These are phyloP conservation scores for Botrytis fragariae DNA, from an alignment of 2,329 filamentous ascomycete species.

Conservation along the genomic window DNA sequence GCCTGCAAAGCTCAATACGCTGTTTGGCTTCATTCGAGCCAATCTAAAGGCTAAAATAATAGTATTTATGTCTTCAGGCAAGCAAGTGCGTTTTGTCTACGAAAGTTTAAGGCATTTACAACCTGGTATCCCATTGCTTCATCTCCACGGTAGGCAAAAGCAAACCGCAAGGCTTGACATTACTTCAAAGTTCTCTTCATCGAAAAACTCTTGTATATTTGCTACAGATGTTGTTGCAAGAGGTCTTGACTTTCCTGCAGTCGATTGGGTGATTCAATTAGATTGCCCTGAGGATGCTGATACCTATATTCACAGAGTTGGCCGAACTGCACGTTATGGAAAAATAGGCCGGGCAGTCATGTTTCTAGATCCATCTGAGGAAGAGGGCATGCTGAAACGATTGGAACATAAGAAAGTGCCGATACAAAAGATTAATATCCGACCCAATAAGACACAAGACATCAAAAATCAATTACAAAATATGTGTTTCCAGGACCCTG, in stretches of 20 bases:
- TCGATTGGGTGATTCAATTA: conserved; percentile 99
- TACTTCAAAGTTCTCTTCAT: conserved; percentile 74
- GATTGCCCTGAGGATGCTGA: conserved; percentile 96
- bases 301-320: conserved; percentile 96
- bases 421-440: conserved; percentile 80
- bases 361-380: conserved; percentile 89
- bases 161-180: conserved; percentile 86
- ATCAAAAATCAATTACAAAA: conserved; percentile 85
- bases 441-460: conserved; percentile 82
- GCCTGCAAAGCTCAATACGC: conserved; percentile 82
- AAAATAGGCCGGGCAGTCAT: conserved; percentile 82
- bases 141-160: conserved; percentile 92
- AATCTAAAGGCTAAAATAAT: conserved; percentile 94
- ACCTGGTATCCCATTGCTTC: conserved; percentile 87
- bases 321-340: conserved; percentile 90
- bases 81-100: conserved; percentile 94
- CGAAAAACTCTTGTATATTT: conserved; percentile 85
- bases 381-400: conserved; percentile 82
- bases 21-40: conserved; percentile 88
- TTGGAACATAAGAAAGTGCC: conserved; percentile 88
- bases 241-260: conserved; percentile 91
- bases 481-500: conserved; percentile 92
- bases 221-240: conserved; percentile 93
- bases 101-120: conserved; percentile 91
- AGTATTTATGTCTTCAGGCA: conserved; percentile 91